Percentiles rank a stretch among this genome's conserved stretches.
Evolutionary conservation across 495 filamentous ascomycete species (phyloP).

Genomic region (Penicillium waksmanii): DNA sequence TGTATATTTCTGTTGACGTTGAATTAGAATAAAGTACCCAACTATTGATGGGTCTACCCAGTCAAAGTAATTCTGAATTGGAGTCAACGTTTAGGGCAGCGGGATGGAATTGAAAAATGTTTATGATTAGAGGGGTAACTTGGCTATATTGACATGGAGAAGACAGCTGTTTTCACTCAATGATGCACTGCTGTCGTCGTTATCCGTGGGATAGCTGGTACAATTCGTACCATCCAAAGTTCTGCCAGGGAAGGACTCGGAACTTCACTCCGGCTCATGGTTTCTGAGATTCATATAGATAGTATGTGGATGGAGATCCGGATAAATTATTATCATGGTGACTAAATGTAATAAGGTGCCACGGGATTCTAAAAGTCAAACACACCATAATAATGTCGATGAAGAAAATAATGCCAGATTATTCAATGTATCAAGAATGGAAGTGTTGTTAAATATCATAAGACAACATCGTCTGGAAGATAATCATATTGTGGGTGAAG

Average conservation of each 20-base stretch:
- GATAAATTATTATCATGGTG: conserved; percentile 8
- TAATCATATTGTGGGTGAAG: background rate
- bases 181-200: conserved; percentile 32
- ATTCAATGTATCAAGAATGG: background rate
- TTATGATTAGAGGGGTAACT: background rate
- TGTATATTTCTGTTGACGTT: background rate
- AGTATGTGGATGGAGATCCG: background rate
- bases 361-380: conserved; percentile 11
- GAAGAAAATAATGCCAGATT: background rate
- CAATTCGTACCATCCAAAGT: background rate
- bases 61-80: background rate
- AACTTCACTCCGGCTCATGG: conserved; percentile 21
- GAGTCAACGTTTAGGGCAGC: background rate
- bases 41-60: background rate
- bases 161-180: conserved; percentile 1
- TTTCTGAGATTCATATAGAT: background rate
- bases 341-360: conserved; percentile 4
- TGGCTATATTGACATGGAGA: background rate
- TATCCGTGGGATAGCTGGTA: background rate
- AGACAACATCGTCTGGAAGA: background rate
- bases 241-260: conserved; percentile 9
- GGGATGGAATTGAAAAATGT: background rate
- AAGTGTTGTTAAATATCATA: background rate
- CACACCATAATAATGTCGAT: background rate
- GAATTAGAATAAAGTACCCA: background rate